These are phyloP conservation scores for Diaporthe amygdali DNA, from an alignment of 2,329 filamentous ascomycete genomes.

Conservation along the genomic window DNA sequence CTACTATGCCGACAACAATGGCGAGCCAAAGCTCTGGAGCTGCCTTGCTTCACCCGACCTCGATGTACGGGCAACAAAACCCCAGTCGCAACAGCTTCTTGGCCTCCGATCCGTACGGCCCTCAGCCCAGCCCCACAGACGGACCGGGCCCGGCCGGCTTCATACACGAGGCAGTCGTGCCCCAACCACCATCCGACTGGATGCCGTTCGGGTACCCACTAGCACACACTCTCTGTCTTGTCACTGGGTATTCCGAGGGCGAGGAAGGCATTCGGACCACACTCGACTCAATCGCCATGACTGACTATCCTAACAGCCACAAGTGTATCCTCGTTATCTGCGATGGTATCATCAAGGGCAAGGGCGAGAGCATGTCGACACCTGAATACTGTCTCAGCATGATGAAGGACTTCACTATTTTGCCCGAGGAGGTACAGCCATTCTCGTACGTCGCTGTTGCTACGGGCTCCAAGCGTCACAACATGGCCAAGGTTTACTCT, in stretches of 20 bases:
- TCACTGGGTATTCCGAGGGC: conserved; percentile 97
- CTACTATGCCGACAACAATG: conserved; percentile 84
- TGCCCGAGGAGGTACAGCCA: conserved; percentile 80
- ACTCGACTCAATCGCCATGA: conserved; percentile 93
- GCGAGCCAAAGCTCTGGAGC: conserved; percentile 82
- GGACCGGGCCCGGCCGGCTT: conserved; percentile 88
- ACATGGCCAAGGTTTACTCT: conserved; percentile 98
- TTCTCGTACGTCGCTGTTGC: conserved; percentile 98
- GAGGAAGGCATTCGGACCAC: conserved; percentile 92
- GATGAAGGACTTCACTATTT: conserved; percentile 89
- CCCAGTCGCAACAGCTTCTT: conserved; percentile 70
- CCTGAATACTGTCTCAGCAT: conserved; percentile 90
- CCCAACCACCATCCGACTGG: conserved; percentile 95
- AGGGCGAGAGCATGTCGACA: conserved; percentile 85
- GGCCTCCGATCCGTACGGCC: conserved; percentile 60
- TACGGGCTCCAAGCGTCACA: conserved; percentile 95
- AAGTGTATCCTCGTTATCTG: conserved; percentile 96
- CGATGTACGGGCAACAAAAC: conserved; percentile 73
- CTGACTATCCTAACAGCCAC: conserved; percentile 99
- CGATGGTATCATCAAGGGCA: conserved; percentile 96
- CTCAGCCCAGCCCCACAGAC: conserved; percentile 60
- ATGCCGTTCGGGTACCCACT: conserved; percentile 96
- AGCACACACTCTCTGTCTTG: conserved; percentile 90
- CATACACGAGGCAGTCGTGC: conserved; percentile 93
- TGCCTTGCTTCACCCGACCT: conserved; percentile 71